Evolutionary conservation across 2,329 filamentous ascomycete genomes (phyloP).

Genomic region (Penicillium sp.): DNA sequence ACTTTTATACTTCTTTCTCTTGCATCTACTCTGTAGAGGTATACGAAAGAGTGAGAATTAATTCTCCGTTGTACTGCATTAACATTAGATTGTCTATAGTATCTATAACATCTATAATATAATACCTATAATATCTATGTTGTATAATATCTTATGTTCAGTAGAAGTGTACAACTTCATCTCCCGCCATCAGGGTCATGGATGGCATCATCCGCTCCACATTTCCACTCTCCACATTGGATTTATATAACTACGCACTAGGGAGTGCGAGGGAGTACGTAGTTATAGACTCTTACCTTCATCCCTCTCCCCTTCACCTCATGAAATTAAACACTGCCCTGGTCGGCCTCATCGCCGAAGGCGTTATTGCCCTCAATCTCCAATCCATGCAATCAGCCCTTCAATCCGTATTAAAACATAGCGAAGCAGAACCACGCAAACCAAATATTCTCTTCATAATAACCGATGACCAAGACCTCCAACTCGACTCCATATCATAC

Average conservation of each 20-base stretch:
- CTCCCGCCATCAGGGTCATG: background rate
- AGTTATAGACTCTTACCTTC: too few relatives aligned
- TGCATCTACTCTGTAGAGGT: too few relatives aligned
- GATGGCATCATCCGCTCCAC: background rate
- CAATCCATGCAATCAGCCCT: conserved; percentile 12
- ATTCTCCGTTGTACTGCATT: too few relatives aligned
- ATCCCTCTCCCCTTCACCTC: background rate
- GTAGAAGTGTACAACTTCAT: too few relatives aligned
- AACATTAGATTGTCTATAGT: too few relatives aligned
- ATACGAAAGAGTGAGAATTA: background rate
- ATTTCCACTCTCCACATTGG: background rate
- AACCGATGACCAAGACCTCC: conserved; percentile 65
- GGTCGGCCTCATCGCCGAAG: conserved; percentile 16
- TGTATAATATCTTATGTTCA: too few relatives aligned
- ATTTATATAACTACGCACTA: too few relatives aligned
- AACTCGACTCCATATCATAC: conserved; percentile 60
- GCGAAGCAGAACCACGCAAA: conserved; percentile 7
- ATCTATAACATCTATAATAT: too few relatives aligned
- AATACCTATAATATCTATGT: too few relatives aligned
- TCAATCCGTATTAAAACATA: conserved; percentile 7
- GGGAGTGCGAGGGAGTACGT: too few relatives aligned
- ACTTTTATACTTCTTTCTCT: background rate
- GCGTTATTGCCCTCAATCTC: conserved; percentile 2
- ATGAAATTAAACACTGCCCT: conserved; percentile 20
- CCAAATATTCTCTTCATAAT: conserved; percentile 66